Conservation (phyloP, 148 eudicot genomes). For the Camellia japonica region DNA sequence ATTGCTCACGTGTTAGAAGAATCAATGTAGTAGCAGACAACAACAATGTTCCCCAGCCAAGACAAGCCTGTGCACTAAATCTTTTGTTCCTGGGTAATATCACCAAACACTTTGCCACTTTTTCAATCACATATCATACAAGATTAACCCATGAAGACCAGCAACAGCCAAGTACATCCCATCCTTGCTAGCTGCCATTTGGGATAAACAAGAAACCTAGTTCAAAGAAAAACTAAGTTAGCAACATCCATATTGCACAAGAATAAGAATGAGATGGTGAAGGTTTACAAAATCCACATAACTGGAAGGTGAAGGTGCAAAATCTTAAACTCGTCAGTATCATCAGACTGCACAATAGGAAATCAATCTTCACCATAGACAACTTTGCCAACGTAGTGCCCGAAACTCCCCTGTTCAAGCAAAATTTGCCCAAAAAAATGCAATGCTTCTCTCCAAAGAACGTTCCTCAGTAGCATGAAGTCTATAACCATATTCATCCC, state of each 20-base stretch:
- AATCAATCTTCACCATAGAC: constrained; percentile 94
- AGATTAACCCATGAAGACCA: too few relatives aligned
- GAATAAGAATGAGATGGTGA: too few relatives aligned
- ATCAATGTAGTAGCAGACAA: constrained; percentile 54
- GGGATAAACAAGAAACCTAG: constrained; percentile 92
- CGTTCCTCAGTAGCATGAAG: constrained; percentile 79
- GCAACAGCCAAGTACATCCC: constrained; percentile 14
- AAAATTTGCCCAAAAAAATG: constrained; percentile 90
- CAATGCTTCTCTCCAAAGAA: constrained; percentile 79
- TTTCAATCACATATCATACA: constrained; percentile 26
- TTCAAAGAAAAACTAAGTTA: constrained; percentile 11
- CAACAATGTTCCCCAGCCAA: constrained; percentile 95
- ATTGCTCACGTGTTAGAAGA: too few relatives aligned
- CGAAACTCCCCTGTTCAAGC: constrained; percentile 92
- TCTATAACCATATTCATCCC: too few relatives aligned
- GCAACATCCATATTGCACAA: too few relatives aligned
- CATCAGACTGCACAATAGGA: constrained; percentile 94
- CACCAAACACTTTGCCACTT: constrained; percentile 95
- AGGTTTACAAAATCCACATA: too few relatives aligned
- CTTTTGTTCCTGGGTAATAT: constrained; percentile 90
- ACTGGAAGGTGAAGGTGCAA: too few relatives aligned
- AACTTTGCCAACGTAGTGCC: constrained; percentile 85
- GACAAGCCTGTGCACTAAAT: constrained; percentile 96
- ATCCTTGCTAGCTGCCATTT: constrained; percentile 89
- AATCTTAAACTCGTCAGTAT: constrained; percentile 24